Base-by-base conservation (phyloP, 768 basidiomycete species). In the Paxillus involutus region DNA sequence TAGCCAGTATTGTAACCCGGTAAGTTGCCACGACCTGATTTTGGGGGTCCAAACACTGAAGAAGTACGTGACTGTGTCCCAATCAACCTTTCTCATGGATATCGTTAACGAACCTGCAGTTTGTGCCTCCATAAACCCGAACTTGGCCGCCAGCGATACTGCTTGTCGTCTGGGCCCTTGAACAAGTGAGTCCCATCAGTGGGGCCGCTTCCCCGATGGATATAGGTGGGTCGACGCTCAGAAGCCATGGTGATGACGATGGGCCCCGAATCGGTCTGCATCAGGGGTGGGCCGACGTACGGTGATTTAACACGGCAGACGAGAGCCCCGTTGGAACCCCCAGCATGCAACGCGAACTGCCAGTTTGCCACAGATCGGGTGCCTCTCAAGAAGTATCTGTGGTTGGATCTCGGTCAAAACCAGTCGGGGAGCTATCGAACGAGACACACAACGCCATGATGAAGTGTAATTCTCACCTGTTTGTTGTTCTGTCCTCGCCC, bases 21-120 rank as follows among this genome's bases (percentile, higher is more conserved):
- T 71, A 70, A 11, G 68, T 68, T 1, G 69, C 69, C 24, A 71
- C 57, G 11, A 70, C 49, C n/a, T 57, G 58, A 37, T 55, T 49
- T 17, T 57, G 57, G 3, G 60, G 46, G 43, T 64, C 48, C 32
- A 62, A 45, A 45, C 70, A 72, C 69, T 70, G 8, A 29, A 40
- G 30, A 36, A 41, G 44, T 19, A 45, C 30, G 32, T 33, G n/a
- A 13, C 19, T 26, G 17, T 21, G 16, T 35, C 35, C 35, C 7
- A 16, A n/a, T 37, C 26, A 36, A 3, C 11, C 2, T 16, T 16
- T 12, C 41, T 14, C 6, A 17, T 10, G 21, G 1, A 7, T n/a
- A 17, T n/a, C 10, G 36, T 32, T 11, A 2, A 59, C 67, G 32
- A 26, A 70, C 69, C 61, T 60, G 53, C 44, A 71, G 53, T 5